phyloP scores from a whole-genome alignment of 495 filamentous ascomycete species.

The Hyaloscypha variabilis region DNA sequence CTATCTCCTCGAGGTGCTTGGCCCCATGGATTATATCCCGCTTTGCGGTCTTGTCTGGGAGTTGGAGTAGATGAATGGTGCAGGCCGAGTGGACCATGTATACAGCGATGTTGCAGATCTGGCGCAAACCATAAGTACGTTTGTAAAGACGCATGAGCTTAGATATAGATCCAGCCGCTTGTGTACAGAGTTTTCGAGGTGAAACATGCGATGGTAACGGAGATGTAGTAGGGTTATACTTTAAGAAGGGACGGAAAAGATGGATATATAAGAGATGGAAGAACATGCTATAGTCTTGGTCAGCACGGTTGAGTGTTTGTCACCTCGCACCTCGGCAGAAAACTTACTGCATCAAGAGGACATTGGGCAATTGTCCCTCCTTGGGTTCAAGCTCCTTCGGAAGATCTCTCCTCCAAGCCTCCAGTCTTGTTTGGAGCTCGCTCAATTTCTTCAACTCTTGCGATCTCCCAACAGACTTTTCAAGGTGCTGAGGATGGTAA shows the following conservation, averaged over 20 bases:
- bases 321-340: not conserved
- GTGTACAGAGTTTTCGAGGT: slow-evolving; percentile 86
- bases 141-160: slow-evolving; percentile 93
- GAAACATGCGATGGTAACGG: slow-evolving; percentile 88
- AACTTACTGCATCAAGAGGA: slow-evolving; percentile 93
- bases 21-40: slow-evolving; percentile 88
- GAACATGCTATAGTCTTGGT: slow-evolving; percentile 74
- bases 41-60: slow-evolving; percentile 85
- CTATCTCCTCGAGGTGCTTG: slow-evolving; percentile 94
- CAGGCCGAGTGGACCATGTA: slow-evolving; percentile 94
- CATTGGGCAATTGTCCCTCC: slow-evolving; percentile 85
- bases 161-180: slow-evolving; percentile 84
- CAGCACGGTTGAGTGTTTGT: slow-evolving; percentile 2
- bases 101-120: slow-evolving; percentile 93
- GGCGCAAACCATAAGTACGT: slow-evolving; percentile 83
- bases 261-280: slow-evolving; percentile 96
- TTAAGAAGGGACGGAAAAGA: slow-evolving; percentile 94
- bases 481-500: slow-evolving; percentile 75
- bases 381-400: slow-evolving; percentile 87
- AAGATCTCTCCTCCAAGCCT: slow-evolving; percentile 86
- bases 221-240: slow-evolving; percentile 78
- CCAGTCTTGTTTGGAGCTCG: slow-evolving; percentile 86
- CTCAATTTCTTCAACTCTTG: slow-evolving; percentile 91
- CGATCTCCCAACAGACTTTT: slow-evolving; percentile 57
- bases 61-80: slow-evolving; percentile 91